Percentiles rank a stretch among this genome's conserved stretches.
Evolutionary conservation across 495 filamentous ascomycete species (phyloP).

Genomic region (Symbiotaphrina buchneri): DNA sequence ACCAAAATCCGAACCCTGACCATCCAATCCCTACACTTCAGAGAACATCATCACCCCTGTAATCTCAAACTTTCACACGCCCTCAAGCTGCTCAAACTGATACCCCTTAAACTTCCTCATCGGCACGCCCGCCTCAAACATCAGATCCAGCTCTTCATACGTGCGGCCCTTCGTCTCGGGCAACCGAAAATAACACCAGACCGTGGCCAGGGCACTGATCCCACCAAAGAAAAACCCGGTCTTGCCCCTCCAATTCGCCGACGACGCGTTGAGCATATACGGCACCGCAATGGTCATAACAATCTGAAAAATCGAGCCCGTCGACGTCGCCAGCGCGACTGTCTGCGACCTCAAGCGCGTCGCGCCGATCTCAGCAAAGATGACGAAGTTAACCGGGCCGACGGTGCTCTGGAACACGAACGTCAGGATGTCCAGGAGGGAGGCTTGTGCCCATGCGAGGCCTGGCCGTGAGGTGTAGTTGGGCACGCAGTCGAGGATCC

Average conservation of each 20-base stretch:
- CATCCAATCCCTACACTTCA: too few relatives aligned
- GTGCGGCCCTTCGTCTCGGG: conserved; percentile 27
- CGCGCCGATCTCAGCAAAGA: conserved; percentile 1
- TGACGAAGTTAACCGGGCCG: conserved; percentile 1
- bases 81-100: too few relatives aligned
- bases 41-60: too few relatives aligned
- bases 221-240: conserved; percentile 26
- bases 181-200: conserved; percentile 9
- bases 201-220: conserved; percentile 13
- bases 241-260: conserved; percentile 24
- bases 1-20: too few relatives aligned
- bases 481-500: not conserved
- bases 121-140: too few relatives aligned
- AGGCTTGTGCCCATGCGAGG: conserved; percentile 1
- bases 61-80: too few relatives aligned
- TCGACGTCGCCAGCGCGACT: too few relatives aligned
- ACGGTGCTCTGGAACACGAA: not conserved
- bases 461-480: too few relatives aligned
- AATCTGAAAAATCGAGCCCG: conserved; percentile 3
- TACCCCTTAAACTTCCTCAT: too few relatives aligned
- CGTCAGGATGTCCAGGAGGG: not conserved
- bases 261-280: conserved; percentile 9
- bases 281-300: not conserved
- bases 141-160: conserved; percentile 27
- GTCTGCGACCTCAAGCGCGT: not conserved